Conservation (phyloP, 2,329 filamentous ascomycete species). For the Epicoccum sorghinum region DNA sequence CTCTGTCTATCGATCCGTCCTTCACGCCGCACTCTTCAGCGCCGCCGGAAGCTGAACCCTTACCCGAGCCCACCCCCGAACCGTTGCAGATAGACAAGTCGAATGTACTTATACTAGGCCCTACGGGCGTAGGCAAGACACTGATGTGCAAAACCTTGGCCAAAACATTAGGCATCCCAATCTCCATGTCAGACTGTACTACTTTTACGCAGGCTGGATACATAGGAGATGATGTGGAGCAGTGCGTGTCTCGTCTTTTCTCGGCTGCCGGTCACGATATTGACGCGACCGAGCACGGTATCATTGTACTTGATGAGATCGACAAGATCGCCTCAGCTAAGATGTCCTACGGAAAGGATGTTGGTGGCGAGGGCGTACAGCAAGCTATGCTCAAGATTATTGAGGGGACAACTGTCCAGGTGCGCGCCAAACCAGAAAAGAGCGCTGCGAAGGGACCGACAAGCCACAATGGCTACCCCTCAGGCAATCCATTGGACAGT, state of each 20-base stretch:
- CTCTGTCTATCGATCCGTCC: slow-evolving; percentile 21
- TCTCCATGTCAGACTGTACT: slow-evolving; percentile 94
- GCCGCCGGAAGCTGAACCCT: slow-evolving; percentile 44
- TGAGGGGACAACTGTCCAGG: slow-evolving; percentile 90
- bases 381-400: slow-evolving; percentile 95
- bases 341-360: slow-evolving; percentile 87
- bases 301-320: slow-evolving; percentile 95
- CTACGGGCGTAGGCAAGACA: slow-evolving; percentile 95
- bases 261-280: slow-evolving; percentile 91
- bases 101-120: slow-evolving; percentile 87
- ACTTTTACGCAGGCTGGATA: slow-evolving; percentile 96
- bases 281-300: slow-evolving; percentile 82
- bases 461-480: slow-evolving; percentile 17
- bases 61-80: slow-evolving; percentile 57
- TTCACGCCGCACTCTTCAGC: slow-evolving; percentile 25
- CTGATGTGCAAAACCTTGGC: slow-evolving; percentile 93
- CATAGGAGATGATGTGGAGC: slow-evolving; percentile 97
- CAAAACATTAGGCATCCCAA: slow-evolving; percentile 90
- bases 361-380: slow-evolving; percentile 94
- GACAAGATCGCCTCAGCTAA: slow-evolving; percentile 95
- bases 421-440: slow-evolving; percentile 83
- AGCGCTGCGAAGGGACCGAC: slow-evolving; percentile 47
- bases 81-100: slow-evolving; percentile 89
- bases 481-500: slow-evolving; percentile 29
- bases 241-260: slow-evolving; percentile 87